Base-by-base conservation (phyloP, 2,329 filamentous ascomycete genomes). In the Alternaria arbusti region DNA sequence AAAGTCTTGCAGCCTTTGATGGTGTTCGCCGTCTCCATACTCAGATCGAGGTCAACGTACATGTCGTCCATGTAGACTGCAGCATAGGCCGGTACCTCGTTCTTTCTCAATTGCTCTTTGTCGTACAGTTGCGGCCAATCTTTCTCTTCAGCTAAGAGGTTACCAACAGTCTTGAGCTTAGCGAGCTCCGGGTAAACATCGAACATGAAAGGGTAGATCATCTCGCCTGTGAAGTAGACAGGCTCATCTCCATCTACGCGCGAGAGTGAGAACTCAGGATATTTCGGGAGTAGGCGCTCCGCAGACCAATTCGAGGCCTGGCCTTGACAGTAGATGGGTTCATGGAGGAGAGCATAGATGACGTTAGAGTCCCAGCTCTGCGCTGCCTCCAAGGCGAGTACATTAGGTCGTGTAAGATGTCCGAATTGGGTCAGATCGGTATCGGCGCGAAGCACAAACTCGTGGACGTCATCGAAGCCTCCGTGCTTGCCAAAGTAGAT, bases 181-280 rank as follows among this genome's bases (percentile, higher is more conserved):
- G 82, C 82, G 20, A 98, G 87, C 78, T 96, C 93, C 1, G 88
- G 84, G 74, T 93, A 95, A 15, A 90, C 90, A 40, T 94, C 88
- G 70, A 97, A 94, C 85, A 94, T 91, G 79, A 92, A 91, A 1
- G 91, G 90, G 78, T 89, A 97, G 54, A 97, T 87, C 93, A 97
- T 97, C 82, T 98, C 95, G 63, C 94, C 94, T 0, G 92, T 93
- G 81, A 97, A 97, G 79, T 87, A 91, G 22, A 96, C 83, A 0
- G 90, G 89, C 3, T 82, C 76, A 6, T 83, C 78, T 1, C 77
- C 76, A 9, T 82, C 68, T 40, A 79, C 73, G 8, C 78, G 78
- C 3, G 82, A 54, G 7, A 70, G 61, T 1, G 66, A 68, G 76
- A 87, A 89, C 15, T 80, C 80, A 0, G 82, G 76, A 64, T 81